These are phyloP conservation scores for Neurospora discreta DNA, from an alignment of 495 filamentous ascomycete genomes.

Conservation along the genomic window DNA sequence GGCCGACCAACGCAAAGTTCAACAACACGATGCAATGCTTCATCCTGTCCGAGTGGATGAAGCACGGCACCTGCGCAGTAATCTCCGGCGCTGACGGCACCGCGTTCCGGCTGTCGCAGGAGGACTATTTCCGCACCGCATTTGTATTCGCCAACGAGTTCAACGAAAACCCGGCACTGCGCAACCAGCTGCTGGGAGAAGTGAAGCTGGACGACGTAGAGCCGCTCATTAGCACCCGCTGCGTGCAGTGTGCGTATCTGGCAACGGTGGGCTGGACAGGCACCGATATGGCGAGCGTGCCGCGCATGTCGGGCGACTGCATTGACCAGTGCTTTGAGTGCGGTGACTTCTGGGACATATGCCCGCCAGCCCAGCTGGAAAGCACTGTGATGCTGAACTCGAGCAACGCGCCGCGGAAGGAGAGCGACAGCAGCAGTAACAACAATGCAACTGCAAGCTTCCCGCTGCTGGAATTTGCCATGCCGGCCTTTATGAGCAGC, in stretches of 20 bases:
- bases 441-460: background rate
- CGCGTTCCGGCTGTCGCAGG: slow-evolving; percentile 1
- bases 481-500: background rate
- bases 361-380: slow-evolving; percentile 1
- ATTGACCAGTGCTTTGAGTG: slow-evolving; percentile 1
- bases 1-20: background rate
- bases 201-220: background rate
- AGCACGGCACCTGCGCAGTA: slow-evolving; percentile 2
- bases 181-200: background rate
- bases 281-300: background rate
- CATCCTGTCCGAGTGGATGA: slow-evolving; percentile 4
- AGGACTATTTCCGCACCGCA: slow-evolving; percentile 1
- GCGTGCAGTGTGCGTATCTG: slow-evolving; percentile 2
- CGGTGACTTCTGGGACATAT: background rate
- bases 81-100: background rate
- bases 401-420: background rate
- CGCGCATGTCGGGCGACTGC: background rate
- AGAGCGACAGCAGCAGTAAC: background rate
- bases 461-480: background rate
- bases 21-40: slow-evolving; percentile 1
- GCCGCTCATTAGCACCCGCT: slow-evolving; percentile 1
- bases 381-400: background rate
- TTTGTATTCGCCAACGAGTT: slow-evolving; percentile 1
- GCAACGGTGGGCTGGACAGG: background rate
- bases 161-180: background rate